phyloP scores from a whole-genome alignment of 106 monocot species.

The Dendrobium chrysotoxum region DNA sequence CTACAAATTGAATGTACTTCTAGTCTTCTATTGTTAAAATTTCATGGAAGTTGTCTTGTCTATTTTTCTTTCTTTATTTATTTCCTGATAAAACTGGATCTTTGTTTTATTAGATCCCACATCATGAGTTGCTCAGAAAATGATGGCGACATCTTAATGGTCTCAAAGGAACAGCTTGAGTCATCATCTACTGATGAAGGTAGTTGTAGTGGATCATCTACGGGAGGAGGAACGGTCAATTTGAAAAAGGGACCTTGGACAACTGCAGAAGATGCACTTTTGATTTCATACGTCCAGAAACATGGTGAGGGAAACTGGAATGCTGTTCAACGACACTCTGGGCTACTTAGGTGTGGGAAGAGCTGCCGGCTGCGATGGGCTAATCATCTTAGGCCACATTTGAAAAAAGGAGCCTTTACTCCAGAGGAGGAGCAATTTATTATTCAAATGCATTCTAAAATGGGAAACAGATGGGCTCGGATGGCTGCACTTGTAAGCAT shows the following conservation, averaged over 20 bases:
- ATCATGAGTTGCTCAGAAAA: slow-evolving; percentile 19
- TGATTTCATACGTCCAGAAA: slow-evolving; percentile 61
- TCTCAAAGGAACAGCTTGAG: slow-evolving; percentile 13
- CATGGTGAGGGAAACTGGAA: slow-evolving; percentile 87
- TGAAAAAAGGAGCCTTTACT: slow-evolving; percentile 64
- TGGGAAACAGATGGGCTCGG: slow-evolving; percentile 78
- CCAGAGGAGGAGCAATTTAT: slow-evolving; percentile 49
- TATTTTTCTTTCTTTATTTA: background rate
- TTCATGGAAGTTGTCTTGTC: background rate
- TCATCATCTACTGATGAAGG: slow-evolving; percentile 29
- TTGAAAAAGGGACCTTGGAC: slow-evolving; percentile 89
- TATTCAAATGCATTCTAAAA: slow-evolving; percentile 45
- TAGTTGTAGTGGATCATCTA: slow-evolving; percentile 22
- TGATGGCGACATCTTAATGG: slow-evolving; percentile 14
- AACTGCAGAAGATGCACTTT: slow-evolving; percentile 55
- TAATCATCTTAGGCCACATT: slow-evolving; percentile 70
- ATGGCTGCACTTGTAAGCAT: slow-evolving; percentile 61
- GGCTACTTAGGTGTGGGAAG: slow-evolving; percentile 64
- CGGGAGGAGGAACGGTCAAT: background rate
- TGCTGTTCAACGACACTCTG: slow-evolving; percentile 58
- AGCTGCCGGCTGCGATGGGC: slow-evolving; percentile 81
- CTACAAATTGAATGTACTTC: background rate
- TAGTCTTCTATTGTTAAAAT: background rate
- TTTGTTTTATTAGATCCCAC: slow-evolving; percentile 10
- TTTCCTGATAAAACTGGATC: background rate